Percentiles rank a stretch among this genome's conserved stretches.
Evolutionary conservation across 1,284 basidiomycete species (phyloP).

Genomic region (Apiotrichum sp.): DNA sequence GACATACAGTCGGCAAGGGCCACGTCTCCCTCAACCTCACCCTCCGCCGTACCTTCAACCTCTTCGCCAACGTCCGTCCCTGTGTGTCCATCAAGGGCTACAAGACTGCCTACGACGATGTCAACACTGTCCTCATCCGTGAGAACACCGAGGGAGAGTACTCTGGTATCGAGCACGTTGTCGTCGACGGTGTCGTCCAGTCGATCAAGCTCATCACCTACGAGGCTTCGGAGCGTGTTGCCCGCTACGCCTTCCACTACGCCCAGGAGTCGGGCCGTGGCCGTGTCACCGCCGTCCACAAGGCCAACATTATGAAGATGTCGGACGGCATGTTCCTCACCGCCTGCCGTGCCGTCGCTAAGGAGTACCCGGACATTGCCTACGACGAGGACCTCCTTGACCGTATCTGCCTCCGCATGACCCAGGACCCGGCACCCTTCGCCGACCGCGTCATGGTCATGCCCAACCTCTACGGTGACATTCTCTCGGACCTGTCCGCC

Average conservation of each 20-base stretch:
- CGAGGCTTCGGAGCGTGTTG: constrained; percentile 97
- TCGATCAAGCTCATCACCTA: constrained; percentile 99
- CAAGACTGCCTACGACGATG: constrained; percentile 97
- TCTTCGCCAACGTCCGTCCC: constrained; percentile 97
- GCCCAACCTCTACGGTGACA: constrained; percentile 91
- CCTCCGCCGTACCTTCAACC: constrained; percentile 90
- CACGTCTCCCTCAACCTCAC: constrained; percentile 98
- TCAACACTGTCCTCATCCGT: constrained; percentile 96
- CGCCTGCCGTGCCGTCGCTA: constrained; percentile 92
- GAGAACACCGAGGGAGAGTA: constrained; percentile 99
- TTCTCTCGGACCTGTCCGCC: constrained; percentile 98
- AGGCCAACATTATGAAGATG: constrained; percentile 99
- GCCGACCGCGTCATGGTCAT: constrained; percentile 99
- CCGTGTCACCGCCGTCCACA: constrained; percentile 97
- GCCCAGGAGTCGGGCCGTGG: constrained; percentile 80
- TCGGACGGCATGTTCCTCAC: constrained; percentile 99
- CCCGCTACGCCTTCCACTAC: constrained; percentile 98
- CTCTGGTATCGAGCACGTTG: constrained; percentile 96
- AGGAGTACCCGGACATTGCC: constrained; percentile 85
- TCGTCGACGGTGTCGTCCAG: constrained; percentile 97
- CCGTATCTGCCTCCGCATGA: constrained; percentile 79
- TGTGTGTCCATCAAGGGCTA: constrained; percentile 94
- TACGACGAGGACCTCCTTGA: constrained; percentile 99
- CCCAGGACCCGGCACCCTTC: constrained; percentile 78
- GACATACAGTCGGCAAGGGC: constrained; percentile 80